Evolutionary conservation across 2,329 filamentous ascomycete genomes (phyloP), one percentile per base, ranked within the genome.

Genomic region (Phyllosticta citriasiana): DNA sequence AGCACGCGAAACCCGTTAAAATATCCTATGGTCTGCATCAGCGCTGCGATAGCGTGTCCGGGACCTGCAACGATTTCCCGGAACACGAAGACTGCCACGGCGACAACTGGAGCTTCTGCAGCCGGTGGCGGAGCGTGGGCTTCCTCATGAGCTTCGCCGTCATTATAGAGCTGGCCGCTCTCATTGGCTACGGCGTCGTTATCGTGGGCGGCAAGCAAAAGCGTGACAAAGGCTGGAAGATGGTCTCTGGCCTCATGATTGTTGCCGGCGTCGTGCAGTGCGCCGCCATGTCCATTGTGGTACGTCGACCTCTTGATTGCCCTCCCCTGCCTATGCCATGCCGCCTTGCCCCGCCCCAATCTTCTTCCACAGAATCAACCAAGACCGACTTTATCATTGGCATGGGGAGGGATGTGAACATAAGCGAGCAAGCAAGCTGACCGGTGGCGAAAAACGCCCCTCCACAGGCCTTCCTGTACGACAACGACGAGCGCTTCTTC

Each of bases 91-190:
- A 90, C 71, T 93, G 89, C 74, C 77, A 78, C 60, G 82, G 80
- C 67, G 82, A 84, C 58, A 83, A 87, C 67, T 81, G 84, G 57
- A 84, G 86, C 69, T 97, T 97, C 76, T 97, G 94, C 79, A 88
- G 86, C 68, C 88, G 95, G 82, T 99, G 93, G 93, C 84, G 89
- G 63, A 90, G 86, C 26, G 86, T 91, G 40, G 91, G 89, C 25
- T 97, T 97, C 75, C 76, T 96, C 65, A 91, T 96, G 78, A 89
- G 87, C 58, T 89, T 97, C 67, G 83, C 88, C 7, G 84, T 91
- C 47, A 85, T 96, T n/a, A 72, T 94, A 50, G 87, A 96, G 73
- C 82, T 94, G 51, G 90, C 88, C 60, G 86, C 86, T 6, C 75
- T 96, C n/a, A 86, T 96, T 27, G 84, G 86, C 19, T 96, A 93